Base-by-base conservation (phyloP, 2,329 filamentous ascomycete species). In the Aspergillus aculeatinus region DNA sequence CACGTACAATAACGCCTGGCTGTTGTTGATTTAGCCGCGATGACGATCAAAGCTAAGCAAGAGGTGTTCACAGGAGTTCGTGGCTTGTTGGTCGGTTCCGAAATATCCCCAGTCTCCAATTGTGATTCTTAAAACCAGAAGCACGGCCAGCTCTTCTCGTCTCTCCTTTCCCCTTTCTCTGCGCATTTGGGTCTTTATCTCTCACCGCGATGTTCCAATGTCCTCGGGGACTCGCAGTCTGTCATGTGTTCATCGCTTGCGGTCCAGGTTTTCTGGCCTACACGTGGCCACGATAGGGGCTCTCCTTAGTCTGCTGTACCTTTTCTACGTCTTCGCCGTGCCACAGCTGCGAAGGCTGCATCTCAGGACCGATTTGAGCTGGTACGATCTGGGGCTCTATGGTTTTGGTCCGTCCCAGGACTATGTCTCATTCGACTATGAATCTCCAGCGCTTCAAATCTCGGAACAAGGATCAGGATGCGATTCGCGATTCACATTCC, bases 351-450 rank as follows among this genome's bases (percentile, higher is more conserved):
- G 58, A 21, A 54, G 63, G 16, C 55, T 68, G 23, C 59, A 61
- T 12, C 62, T 67, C 29, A 65, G 65, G 16, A 23, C 48, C 16
- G 64, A 63, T 31, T 23, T 68, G 29, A 60, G 65, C 54, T 64
- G 60, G 62, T 74, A 74, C 61, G 71, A 74, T 51, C 58, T 73
- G 23, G 72, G 71, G 5, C 58, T 63, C 11, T 68, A 72, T 50
- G 72, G 72, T 3, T 71, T 74, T 25, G 70, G 70, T 0, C 72
- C 72, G 1, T 68, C 71, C 0, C 65, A 51, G 33, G 61, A 54
- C 48, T 74, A 71, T 48, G 56, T 61, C 29, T 74, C 71, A n/a
- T 73, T 73, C 44, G 62, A 67, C 2, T 64, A 68, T 44, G 65
- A 73, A 23, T 69, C 72, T 1, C 71, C 69, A 1, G 16, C 68